Base-by-base conservation (phyloP, 192 early-diverging fungal genomes). In the Phycomyces nitens region DNA sequence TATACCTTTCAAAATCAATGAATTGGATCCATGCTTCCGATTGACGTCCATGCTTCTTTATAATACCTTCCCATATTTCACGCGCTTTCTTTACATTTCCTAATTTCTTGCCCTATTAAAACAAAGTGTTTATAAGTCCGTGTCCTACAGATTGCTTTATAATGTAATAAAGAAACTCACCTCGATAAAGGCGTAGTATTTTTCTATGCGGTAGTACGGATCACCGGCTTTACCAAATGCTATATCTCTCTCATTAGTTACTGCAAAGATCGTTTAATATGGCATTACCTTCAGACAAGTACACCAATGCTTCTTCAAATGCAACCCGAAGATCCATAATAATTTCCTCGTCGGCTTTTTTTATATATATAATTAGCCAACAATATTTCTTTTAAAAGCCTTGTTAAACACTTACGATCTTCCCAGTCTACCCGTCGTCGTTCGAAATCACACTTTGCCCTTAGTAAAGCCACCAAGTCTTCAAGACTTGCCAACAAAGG, bases 161-260 rank as follows among this genome's bases (percentile, higher is more conserved):
- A 7, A 34, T 34, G 29, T 7, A 34, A 34, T 34, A 9, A 40
- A 52, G 44, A 21, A 34, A 18, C 42, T 62, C 66, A 70, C 65
- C 51, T 70, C 58, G n/a, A 80, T 65, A 42, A 51, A 58, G 4
- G 72, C 68, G 43, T 71, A 68, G 41, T 80, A 80, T 15, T 66
- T 63, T 56, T 80, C 71, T 15, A 80, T 54, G 26, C 78, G 74
- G 47, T 68, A 74, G 60, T 68, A 68, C n/a, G 74, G 74, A 55
- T 80, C 78, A 14, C 59, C 68, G 0, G 38, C 26, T 8, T 56
- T 50, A 0, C 59, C 70, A 42, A 73, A 72, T 15, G 52, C 77
- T 79, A 5, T 52, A 58, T 41, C 16, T 6, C 15, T 18, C 39
- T 4, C 21, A 56, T 38, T 0, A 47, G 27, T 49, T 15, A 24